Base-by-base conservation (phyloP, 108 stramenopile species). In the Thalassiosira profunda region DNA sequence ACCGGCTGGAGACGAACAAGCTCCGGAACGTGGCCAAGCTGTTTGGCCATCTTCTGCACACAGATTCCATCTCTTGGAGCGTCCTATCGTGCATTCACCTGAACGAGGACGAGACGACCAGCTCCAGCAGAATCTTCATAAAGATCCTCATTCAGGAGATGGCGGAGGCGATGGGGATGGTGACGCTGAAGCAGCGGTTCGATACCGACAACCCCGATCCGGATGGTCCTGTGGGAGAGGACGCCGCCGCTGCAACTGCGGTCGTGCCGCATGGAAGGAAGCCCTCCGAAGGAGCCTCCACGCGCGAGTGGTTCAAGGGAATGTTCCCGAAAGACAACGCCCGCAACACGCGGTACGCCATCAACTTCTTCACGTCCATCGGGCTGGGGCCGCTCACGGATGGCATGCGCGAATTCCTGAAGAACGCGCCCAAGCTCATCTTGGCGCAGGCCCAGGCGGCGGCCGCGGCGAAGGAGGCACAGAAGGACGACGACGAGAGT, bases 331-430 rank as follows among this genome's bases (percentile, higher is more conserved):
- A 82, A 53, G 98, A 96, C 59, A 93, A 97, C 61, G 89, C 97
- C 6, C 90, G 96, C 28, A 96, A 98, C 65, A 98, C 98, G 30
- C 89, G 98, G 2, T 99, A 98, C 64, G 97, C 97, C 25, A 98
- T 99, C 84, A 98, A 98, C 63, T 99, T 98, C 83, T 99, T 98
- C 81, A 99, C 99, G 9, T 89, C 83, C 25, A 98, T 99, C 65
- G 99, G 99, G 10, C 80, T 99, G 11, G 99, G 99, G 10, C 97
- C 96, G 6, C 85, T 99, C 35, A 99, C 99, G 11, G 99, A 99
- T 74, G 97, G 85, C 7, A 83, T 99, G 58, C 86, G 99, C 23
- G 88, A 92, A 52, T 96, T 92, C 76, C 81, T 98, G 46, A 96
- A 96, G 83, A 87, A 92, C 70, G 93, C 95, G 20, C 97, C 96